phyloP scores from a whole-genome alignment of 1,139 yeast genomes.

The Blastobotrys buckinghamii region DNA sequence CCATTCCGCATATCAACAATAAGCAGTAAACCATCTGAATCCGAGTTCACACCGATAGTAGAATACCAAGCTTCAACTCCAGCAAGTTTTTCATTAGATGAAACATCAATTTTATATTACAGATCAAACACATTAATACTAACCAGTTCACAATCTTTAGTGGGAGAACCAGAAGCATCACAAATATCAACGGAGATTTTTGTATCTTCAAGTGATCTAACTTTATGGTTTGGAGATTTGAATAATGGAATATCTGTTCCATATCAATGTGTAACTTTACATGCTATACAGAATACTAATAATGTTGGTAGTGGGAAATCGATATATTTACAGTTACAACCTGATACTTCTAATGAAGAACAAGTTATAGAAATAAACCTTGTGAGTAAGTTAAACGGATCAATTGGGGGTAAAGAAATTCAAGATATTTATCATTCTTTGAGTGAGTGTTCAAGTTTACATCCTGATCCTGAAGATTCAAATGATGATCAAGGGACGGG shows the following conservation, averaged over 20 bases:
- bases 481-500: slow-evolving; percentile 28
- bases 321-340: slow-evolving; percentile 25
- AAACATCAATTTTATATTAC: slow-evolving; percentile 29
- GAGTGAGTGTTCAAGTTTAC: slow-evolving; percentile 53
- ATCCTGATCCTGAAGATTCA: slow-evolving; percentile 26
- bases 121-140: slow-evolving; percentile 15
- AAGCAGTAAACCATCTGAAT: slow-evolving; percentile 19
- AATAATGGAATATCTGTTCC: slow-evolving; percentile 22
- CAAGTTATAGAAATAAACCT: neutral
- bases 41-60: slow-evolving; percentile 26
- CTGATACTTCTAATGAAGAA: slow-evolving; percentile 7
- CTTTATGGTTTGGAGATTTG: slow-evolving; percentile 22
- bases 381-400: too few relatives aligned
- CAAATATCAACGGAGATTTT: slow-evolving; percentile 16
- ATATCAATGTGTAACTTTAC: slow-evolving; percentile 26
- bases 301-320: slow-evolving; percentile 6
- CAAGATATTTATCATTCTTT: slow-evolving; percentile 36
- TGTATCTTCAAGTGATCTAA: slow-evolving; percentile 18
- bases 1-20: neutral
- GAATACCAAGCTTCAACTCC: slow-evolving; percentile 34
- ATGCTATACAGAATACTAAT: slow-evolving; percentile 25
- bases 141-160: slow-evolving; percentile 12
- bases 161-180: slow-evolving; percentile 2
- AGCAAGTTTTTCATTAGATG: slow-evolving; percentile 32
- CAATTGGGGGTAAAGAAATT: slow-evolving; percentile 15